Conservation (phyloP, 805 yeast species). For the Lachancea cidri region DNA sequence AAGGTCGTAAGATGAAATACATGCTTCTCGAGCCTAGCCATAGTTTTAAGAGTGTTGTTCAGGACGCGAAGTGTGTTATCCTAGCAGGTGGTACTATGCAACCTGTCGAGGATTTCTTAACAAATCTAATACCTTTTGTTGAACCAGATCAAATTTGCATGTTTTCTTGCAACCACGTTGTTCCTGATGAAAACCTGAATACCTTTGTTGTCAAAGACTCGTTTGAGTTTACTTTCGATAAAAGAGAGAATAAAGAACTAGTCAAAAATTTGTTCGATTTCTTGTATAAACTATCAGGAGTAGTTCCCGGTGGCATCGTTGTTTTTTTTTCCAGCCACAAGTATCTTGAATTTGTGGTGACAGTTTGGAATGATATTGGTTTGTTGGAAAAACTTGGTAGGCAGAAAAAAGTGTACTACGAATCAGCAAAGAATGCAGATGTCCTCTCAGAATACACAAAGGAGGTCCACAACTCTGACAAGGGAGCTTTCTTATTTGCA, state of each 20-base stretch:
- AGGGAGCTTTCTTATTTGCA: constrained; percentile 68
- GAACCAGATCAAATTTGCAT: constrained; percentile 54
- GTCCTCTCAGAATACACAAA: constrained; percentile 48
- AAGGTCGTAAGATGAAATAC: constrained; percentile 47
- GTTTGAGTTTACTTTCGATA: constrained; percentile 67
- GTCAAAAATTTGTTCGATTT: constrained; percentile 43
- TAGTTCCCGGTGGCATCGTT: constrained; percentile 72
- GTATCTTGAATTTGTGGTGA: constrained; percentile 50
- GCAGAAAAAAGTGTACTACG: constrained; percentile 50
- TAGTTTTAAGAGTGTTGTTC: constrained; percentile 59
- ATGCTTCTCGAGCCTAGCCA: constrained; percentile 76
- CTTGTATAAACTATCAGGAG: constrained; percentile 18
- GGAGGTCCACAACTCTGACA: constrained; percentile 30
- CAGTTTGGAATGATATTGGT: constrained; percentile 44
- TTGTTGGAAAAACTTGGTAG: constrained; percentile 33
- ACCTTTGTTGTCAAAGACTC: constrained; percentile 47
- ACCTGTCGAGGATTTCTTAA: constrained; percentile 4
- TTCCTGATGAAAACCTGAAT: constrained; percentile 61
- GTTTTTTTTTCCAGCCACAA: constrained; percentile 82
- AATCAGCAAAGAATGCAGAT: constrained; percentile 45
- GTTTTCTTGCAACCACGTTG: constrained; percentile 79
- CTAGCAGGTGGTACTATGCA: constrained; percentile 80
- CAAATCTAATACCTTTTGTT: constrained; percentile 21
- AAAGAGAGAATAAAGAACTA: constrained; percentile 45
- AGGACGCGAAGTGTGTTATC: constrained; percentile 61